phyloP scores from a whole-genome alignment of 768 basidiomycete species.

The Mycena rosella region DNA sequence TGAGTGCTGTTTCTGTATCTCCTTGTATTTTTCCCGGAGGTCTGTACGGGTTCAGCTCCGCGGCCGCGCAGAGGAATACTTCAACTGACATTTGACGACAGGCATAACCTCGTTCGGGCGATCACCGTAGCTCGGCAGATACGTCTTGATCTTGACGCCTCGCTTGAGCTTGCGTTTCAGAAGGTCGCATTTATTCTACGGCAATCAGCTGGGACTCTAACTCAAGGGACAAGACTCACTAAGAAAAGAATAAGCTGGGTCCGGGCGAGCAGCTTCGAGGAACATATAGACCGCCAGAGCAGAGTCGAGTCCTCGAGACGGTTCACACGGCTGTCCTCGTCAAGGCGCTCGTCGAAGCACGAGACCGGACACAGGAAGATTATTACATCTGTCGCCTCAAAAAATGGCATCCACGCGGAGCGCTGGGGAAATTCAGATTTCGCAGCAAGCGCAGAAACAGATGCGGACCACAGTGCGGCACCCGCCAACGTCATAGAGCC shows the following conservation, averaged over 20 bases:
- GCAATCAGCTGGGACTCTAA: background rate
- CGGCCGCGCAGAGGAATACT: background rate
- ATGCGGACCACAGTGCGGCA: slow-evolving; percentile 73
- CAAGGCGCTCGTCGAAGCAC: slow-evolving; percentile 80
- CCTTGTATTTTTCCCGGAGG: slow-evolving; percentile 77
- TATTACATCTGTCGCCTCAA: slow-evolving; percentile 82
- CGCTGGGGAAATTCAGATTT: slow-evolving; percentile 59
- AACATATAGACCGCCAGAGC: slow-evolving; percentile 79
- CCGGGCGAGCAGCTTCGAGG: slow-evolving; percentile 71
- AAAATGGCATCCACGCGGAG: slow-evolving; percentile 83
- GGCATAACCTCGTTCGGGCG: slow-evolving; percentile 74
- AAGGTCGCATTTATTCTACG: slow-evolving; percentile 73
- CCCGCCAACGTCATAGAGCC: slow-evolving; percentile 83
- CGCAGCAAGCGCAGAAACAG: background rate
- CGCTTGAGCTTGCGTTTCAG: slow-evolving; percentile 72
- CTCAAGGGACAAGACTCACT: slow-evolving; percentile 3
- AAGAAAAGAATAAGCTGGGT: slow-evolving; percentile 74
- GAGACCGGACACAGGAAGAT: slow-evolving; percentile 87
- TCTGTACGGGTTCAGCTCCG: slow-evolving; percentile 53
- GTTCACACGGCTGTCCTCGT: slow-evolving; percentile 79
- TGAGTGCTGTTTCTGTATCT: slow-evolving; percentile 69
- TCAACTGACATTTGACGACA: slow-evolving; percentile 73
- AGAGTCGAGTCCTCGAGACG: slow-evolving; percentile 80
- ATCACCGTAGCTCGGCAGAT: slow-evolving; percentile 75
- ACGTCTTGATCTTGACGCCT: slow-evolving; percentile 68